Percentiles rank a stretch among this genome's conserved stretches.
These are phyloP conservation scores for Termitomyces sp. DNA, from an alignment of 768 basidiomycete species.

Conservation along the genomic window DNA sequence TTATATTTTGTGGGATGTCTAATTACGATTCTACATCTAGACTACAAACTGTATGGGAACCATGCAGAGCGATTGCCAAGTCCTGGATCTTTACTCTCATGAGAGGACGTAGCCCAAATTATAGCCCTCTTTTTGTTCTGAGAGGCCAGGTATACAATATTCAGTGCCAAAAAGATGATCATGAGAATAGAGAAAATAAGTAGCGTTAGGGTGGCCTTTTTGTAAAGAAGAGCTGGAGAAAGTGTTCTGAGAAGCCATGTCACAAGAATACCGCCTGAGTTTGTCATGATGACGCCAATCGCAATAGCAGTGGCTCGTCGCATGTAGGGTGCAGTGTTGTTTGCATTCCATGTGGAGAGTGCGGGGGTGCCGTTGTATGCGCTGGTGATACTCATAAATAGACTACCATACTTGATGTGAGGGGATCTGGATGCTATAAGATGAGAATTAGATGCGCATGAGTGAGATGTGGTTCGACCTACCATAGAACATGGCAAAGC, in stretches of 20 bases:
- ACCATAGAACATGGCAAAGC: constrained; percentile 60
- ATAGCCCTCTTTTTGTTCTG: constrained; percentile 47
- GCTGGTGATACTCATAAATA: constrained; percentile 56
- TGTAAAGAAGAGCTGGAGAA: constrained; percentile 49
- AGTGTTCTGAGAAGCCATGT: constrained; percentile 59
- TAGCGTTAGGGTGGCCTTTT: constrained; percentile 43
- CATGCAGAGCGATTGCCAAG: constrained; percentile 54
- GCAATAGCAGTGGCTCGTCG: constrained; percentile 60
- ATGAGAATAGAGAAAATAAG: constrained; percentile 40
- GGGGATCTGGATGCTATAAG: constrained; percentile 35
- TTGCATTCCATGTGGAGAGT: constrained; percentile 57
- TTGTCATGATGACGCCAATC: constrained; percentile 56
- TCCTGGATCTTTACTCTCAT: constrained; percentile 35
- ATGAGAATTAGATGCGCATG: too few species aligned
- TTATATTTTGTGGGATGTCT: background rate
- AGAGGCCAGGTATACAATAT: constrained; percentile 37
- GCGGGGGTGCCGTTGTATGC: constrained; percentile 54
- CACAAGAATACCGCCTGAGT: constrained; percentile 57
- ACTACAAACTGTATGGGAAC: constrained; percentile 50
- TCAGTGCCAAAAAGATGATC: constrained; percentile 34
- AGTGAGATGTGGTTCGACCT: constrained; percentile 14
- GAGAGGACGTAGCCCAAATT: constrained; percentile 29
- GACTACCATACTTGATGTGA: constrained; percentile 47
- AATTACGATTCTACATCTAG: background rate
- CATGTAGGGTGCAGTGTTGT: constrained; percentile 57